Evolutionary conservation across 257 asterid genomes (phyloP).

Genomic region (Plantago elongata): DNA sequence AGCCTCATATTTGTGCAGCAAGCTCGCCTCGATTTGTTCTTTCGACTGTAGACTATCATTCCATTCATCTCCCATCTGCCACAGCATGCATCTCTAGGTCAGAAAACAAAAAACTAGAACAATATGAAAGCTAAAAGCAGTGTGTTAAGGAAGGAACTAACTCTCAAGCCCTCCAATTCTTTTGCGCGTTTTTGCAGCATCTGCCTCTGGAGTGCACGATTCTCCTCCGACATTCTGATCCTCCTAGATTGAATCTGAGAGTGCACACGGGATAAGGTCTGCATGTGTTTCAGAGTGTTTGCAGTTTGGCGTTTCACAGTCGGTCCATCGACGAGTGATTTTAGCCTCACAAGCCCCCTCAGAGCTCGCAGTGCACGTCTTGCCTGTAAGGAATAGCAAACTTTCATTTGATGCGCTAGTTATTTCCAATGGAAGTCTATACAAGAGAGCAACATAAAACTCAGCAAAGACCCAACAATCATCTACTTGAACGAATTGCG

Average conservation of each 20-base stretch:
- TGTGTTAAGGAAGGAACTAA: conserved; percentile 32
- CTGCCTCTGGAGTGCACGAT: conserved; percentile 82
- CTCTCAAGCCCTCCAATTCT: conserved; percentile 77
- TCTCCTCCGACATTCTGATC: conserved; percentile 82
- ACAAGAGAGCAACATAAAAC: no score
- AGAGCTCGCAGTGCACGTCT: conserved; percentile 83
- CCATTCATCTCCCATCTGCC: conserved; percentile 94
- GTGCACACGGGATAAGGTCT: conserved; percentile 76
- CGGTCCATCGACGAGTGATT: conserved; percentile 80
- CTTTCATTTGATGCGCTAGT: no score
- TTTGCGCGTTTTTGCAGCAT: conserved; percentile 79
- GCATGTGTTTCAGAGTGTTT: conserved; percentile 83
- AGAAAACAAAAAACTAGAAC: conserved; percentile 14
- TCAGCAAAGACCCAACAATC: no score
- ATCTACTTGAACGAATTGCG: no score
- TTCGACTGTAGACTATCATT: conserved; percentile 75
- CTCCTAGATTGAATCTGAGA: conserved; percentile 82
- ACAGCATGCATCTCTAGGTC: conserved; percentile 16
- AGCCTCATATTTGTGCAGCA: conserved; percentile 82
- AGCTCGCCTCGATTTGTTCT: conserved; percentile 69
- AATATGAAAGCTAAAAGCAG: neutral
- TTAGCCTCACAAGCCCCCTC: conserved; percentile 86
- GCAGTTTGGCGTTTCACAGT: conserved; percentile 82
- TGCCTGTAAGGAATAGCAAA: conserved; percentile 45
- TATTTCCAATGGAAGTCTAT: no score